phyloP scores from a whole-genome alignment of 2,329 filamentous ascomycete species.

The Pyrenophora teres region DNA sequence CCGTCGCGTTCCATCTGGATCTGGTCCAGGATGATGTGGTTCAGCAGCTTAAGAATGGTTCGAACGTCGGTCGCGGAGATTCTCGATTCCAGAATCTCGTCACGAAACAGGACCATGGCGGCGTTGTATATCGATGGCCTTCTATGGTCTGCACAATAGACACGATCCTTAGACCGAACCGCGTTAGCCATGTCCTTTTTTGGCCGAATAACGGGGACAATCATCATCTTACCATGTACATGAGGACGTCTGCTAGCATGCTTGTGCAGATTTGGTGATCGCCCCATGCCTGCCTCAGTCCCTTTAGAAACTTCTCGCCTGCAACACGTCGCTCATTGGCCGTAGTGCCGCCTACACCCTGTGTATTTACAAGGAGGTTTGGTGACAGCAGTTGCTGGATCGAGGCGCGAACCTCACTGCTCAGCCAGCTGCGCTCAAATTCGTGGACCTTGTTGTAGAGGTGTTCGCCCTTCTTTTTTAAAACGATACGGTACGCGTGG shows the following conservation, averaged over 20 bases:
- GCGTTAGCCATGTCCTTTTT: conserved; percentile 24
- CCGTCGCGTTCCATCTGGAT: conserved; percentile 91
- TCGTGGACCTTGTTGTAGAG: conserved; percentile 80
- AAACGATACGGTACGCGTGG: conserved; percentile 88
- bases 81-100: conserved; percentile 74
- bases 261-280: conserved; percentile 92
- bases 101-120: conserved; percentile 85
- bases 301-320: conserved; percentile 81
- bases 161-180: conserved; percentile 66
- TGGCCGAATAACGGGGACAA: not conserved
- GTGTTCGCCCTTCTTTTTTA: conserved; percentile 81
- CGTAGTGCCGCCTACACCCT: conserved; percentile 59
- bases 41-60: conserved; percentile 74
- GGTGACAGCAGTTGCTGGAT: conserved; percentile 74
- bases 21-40: conserved; percentile 83
- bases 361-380: conserved; percentile 64
- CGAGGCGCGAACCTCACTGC: conserved; percentile 69
- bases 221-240: conserved; percentile 75
- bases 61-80: conserved; percentile 51
- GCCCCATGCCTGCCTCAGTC: conserved; percentile 78
- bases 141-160: conserved; percentile 74
- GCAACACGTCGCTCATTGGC: conserved; percentile 77
- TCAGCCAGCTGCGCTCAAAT: conserved; percentile 83
- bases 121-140: conserved; percentile 80
- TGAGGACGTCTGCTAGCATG: conserved; percentile 94